Conservation (phyloP, 2,329 filamentous ascomycete species). For the Pseudogymnoascus sp. region DNA sequence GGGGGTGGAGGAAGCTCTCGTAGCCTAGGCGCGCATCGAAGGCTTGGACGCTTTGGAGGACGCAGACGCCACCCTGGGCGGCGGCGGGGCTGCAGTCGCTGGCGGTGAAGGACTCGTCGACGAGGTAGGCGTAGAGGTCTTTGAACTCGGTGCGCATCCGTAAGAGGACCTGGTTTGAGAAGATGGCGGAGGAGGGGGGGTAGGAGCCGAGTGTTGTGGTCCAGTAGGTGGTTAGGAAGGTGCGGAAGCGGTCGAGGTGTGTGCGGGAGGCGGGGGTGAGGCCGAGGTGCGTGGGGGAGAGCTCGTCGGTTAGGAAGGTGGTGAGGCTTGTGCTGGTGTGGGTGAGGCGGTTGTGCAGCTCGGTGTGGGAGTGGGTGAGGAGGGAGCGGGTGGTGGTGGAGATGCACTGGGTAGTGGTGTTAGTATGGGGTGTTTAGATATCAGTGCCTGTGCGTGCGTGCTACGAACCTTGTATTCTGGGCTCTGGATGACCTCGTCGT, state of each 20-base stretch:
- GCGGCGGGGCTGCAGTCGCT: slow-evolving; percentile 39
- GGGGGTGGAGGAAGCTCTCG: slow-evolving; percentile 50
- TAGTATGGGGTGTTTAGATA: neutral
- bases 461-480: slow-evolving; percentile 52
- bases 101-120: slow-evolving; percentile 49
- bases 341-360: slow-evolving; percentile 57
- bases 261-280: slow-evolving; percentile 51
- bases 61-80: slow-evolving; percentile 60
- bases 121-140: slow-evolving; percentile 62
- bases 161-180: slow-evolving; percentile 49
- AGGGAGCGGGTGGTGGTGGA: slow-evolving; percentile 52
- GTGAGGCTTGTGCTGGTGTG: slow-evolving; percentile 50
- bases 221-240: slow-evolving; percentile 61
- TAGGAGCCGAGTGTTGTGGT: slow-evolving; percentile 61
- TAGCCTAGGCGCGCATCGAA: slow-evolving; percentile 59
- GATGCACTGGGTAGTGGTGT: slow-evolving; percentile 33
- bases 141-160: slow-evolving; percentile 63
- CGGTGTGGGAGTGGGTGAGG: slow-evolving; percentile 52
- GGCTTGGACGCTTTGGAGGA: slow-evolving; percentile 56
- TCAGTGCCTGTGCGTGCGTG: neutral
- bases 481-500: slow-evolving; percentile 46
- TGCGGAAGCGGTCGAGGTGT: slow-evolving; percentile 66
- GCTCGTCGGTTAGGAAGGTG: slow-evolving; percentile 63
- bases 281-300: slow-evolving; percentile 59
- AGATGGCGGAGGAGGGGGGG: slow-evolving; percentile 33